A percentile compares a stretch with the other conserved stretches of the same genome.
Evolutionary conservation across 2,329 filamentous ascomycete genomes (phyloP).

Genomic region (Aulographum hederae): DNA sequence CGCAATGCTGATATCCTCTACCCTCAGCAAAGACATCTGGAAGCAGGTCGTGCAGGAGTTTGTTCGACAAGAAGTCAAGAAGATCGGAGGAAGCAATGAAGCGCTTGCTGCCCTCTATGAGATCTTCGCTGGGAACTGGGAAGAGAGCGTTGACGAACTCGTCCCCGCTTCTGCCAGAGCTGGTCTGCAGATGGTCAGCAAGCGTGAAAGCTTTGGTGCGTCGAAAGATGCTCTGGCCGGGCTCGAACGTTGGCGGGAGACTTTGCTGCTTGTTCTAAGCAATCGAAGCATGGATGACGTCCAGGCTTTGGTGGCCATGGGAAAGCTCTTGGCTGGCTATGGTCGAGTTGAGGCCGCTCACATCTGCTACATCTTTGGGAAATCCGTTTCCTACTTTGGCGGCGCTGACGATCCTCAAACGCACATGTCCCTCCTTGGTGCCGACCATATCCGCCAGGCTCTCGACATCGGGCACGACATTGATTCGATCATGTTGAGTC

Average conservation of each 20-base stretch:
- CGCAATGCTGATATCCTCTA: slow-evolving; percentile 78
- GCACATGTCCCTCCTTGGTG: slow-evolving; percentile 68
- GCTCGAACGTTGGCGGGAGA: slow-evolving; percentile 87
- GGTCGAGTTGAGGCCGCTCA: slow-evolving; percentile 82
- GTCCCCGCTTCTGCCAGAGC: slow-evolving; percentile 84
- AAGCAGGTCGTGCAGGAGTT: slow-evolving; percentile 92
- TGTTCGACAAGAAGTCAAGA: slow-evolving; percentile 83
- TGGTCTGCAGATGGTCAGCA: slow-evolving; percentile 78
- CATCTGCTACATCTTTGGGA: slow-evolving; percentile 80
- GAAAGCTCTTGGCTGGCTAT: slow-evolving; percentile 67
- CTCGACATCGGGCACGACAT: slow-evolving; percentile 56
- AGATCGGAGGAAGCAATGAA: slow-evolving; percentile 52
- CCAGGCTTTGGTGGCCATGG: slow-evolving; percentile 60
- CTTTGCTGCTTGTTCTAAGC: slow-evolving; percentile 65
- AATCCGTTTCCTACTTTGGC: slow-evolving; percentile 50
- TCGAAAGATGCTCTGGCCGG: slow-evolving; percentile 63
- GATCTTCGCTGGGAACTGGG: slow-evolving; percentile 80
- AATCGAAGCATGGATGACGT: slow-evolving; percentile 72
- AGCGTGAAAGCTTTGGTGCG: slow-evolving; percentile 35
- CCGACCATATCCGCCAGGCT: slow-evolving; percentile 43
- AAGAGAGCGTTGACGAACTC: slow-evolving; percentile 89
- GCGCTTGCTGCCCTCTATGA: slow-evolving; percentile 84
- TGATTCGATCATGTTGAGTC: slow-evolving; percentile 81
- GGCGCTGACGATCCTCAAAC: slow-evolving; percentile 67
- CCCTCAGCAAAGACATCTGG: slow-evolving; percentile 56